Evolutionary conservation across 192 early-diverging fungal genomes (phyloP).

Genomic region (Entomortierella lignicola): DNA sequence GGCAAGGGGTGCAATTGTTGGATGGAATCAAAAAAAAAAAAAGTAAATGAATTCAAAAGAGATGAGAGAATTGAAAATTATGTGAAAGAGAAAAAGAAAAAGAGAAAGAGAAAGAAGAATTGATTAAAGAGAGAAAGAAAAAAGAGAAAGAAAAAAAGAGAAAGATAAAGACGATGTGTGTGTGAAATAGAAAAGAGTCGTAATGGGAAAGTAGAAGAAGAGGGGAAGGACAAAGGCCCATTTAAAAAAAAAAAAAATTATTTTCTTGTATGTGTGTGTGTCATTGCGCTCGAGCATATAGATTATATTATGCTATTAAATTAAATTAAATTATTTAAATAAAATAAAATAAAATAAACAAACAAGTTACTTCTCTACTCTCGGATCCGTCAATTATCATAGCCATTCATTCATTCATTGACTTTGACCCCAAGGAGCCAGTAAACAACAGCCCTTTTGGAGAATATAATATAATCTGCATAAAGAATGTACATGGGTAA

Average conservation of each 20-base stretch:
- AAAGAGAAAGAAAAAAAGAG: not conserved
- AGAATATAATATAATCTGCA: no score
- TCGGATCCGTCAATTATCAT: no score
- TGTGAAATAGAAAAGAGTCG: not conserved
- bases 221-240: not conserved
- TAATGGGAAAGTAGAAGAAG: not conserved
- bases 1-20: not conserved
- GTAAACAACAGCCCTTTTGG: no score
- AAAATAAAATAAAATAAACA: no score
- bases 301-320: no score
- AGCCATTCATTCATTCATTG: no score
- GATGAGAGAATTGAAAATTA: not conserved
- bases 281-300: no score
- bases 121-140: not conserved
- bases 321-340: no score
- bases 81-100: conserved; percentile 1
- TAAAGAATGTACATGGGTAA: no score
- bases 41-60: not conserved
- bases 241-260: not conserved
- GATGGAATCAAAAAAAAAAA: not conserved
- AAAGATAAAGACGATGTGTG: conserved; percentile 13
- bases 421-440: no score
- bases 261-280: no score
- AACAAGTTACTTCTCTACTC: no score
- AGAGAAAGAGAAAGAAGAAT: conserved; percentile 3